phyloP scores from a whole-genome alignment of 805 yeast genomes.

The Lipomyces mesembrius region DNA sequence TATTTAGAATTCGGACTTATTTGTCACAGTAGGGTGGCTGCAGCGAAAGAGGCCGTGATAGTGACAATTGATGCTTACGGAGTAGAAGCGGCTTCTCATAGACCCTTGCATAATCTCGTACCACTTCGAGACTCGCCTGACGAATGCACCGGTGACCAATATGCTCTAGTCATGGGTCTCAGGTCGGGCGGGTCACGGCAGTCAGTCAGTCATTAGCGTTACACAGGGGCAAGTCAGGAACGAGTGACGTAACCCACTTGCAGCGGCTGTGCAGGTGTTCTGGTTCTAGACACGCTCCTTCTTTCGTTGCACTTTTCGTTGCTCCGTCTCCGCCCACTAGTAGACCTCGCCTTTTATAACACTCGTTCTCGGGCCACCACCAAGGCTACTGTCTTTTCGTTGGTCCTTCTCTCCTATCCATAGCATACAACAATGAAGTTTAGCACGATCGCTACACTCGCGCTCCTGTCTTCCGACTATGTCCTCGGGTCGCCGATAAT shows the following conservation, averaged over 20 bases:
- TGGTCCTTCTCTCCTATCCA: neutral
- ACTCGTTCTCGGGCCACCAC: neutral
- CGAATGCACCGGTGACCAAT: neutral
- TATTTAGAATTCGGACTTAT: too few relatives aligned
- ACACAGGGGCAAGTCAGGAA: neutral
- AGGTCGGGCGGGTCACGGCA: neutral
- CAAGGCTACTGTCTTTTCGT: neutral
- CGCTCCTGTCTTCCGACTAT: neutral
- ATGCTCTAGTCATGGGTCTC: too few relatives aligned
- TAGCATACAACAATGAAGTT: neutral
- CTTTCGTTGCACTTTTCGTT: neutral
- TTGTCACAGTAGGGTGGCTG: too few relatives aligned
- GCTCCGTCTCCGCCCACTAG: neutral
- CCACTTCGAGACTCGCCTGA: neutral
- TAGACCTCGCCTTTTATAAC: neutral
- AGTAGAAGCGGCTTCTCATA: too few relatives aligned
- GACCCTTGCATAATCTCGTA: too few relatives aligned
- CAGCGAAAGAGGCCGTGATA: too few relatives aligned
- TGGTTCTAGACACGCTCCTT: neutral
- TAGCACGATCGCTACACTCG: neutral
- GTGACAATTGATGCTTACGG: too few relatives aligned
- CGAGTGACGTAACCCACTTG: neutral
- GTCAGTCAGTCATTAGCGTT: too few relatives aligned
- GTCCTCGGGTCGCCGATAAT: conserved; percentile 1
- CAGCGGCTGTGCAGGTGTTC: neutral